Evolutionary conservation across 176 grass and related monocot species (phyloP).

Genomic region (Zizania latifolia): DNA sequence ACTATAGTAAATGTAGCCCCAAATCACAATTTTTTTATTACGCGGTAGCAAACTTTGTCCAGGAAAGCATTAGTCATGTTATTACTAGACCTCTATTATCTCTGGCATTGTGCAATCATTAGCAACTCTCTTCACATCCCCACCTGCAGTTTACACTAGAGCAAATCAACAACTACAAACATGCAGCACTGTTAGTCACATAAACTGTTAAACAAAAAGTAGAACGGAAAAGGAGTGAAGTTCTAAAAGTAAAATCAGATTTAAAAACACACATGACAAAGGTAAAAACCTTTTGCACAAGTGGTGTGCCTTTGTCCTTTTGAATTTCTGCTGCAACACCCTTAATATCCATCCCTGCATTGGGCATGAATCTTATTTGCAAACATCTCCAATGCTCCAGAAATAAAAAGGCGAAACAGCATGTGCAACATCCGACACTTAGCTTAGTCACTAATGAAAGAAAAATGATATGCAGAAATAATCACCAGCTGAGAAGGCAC

Average conservation of each 20-base stretch:
- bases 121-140: constrained; percentile 89
- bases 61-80: constrained; percentile 28
- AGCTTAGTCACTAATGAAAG: background rate
- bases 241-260: constrained; percentile 3
- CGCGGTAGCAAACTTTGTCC: background rate
- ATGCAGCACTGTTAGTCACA: background rate
- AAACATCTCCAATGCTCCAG: constrained; percentile 50
- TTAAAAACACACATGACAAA: constrained; percentile 6
- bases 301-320: constrained; percentile 76
- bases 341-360: constrained; percentile 99
- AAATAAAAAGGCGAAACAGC: constrained; percentile 29
- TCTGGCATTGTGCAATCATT: constrained; percentile 69
- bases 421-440: too few relatives aligned
- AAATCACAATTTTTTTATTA: constrained; percentile 4
- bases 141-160: constrained; percentile 89
- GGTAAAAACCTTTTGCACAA: constrained; percentile 82
- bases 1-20: background rate
- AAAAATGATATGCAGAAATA: constrained; percentile 4
- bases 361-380: constrained; percentile 56
- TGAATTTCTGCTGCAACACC: constrained; percentile 82
- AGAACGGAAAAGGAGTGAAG: background rate
- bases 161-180: constrained; percentile 11
- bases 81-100: constrained; percentile 86
- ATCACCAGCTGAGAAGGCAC: constrained; percentile 91
- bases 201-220: constrained; percentile 11